A percentile compares a stretch with the other conserved stretches of the same genome.
Evolutionary conservation across 1,284 basidiomycete genomes (phyloP).

Genomic region (Cryptococcus wingfieldii): DNA sequence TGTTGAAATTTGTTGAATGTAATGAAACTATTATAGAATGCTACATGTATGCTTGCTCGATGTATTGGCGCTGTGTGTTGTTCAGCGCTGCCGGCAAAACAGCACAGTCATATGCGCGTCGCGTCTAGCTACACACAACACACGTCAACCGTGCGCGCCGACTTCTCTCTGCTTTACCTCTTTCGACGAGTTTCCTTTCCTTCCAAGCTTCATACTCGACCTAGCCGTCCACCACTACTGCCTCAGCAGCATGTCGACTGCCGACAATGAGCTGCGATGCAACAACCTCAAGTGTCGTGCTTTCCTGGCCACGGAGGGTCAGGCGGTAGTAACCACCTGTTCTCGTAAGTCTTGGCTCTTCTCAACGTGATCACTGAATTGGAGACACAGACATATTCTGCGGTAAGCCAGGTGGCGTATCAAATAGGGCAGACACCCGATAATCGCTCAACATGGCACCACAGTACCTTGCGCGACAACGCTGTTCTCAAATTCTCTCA

Average conservation of each 20-base stretch:
- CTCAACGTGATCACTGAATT: not conserved
- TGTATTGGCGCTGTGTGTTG: not conserved
- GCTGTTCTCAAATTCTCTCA: constrained; percentile 15
- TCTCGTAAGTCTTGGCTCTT: constrained; percentile 16
- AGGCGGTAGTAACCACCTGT: constrained; percentile 32
- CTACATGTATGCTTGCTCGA: not conserved
- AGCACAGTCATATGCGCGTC: not conserved
- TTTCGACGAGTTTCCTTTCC: not conserved
- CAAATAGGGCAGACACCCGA: not conserved
- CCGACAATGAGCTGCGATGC: constrained; percentile 12
- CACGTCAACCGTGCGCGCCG: not conserved
- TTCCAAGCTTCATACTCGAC: not conserved
- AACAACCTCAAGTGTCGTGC: constrained; percentile 28
- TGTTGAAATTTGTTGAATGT: not conserved
- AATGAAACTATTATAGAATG: too few relatives aligned
- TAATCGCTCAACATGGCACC: not conserved
- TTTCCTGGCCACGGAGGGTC: constrained; percentile 16
- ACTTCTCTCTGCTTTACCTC: not conserved
- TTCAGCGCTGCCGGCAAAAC: not conserved
- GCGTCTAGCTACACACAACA: too few relatives aligned
- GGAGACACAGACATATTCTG: constrained; percentile 28
- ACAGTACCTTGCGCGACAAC: constrained; percentile 26
- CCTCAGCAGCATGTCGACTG: not conserved
- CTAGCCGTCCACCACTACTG: not conserved
- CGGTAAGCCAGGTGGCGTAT: constrained; percentile 11